These are phyloP conservation scores for Pezicula carpinea DNA, from an alignment of 2,329 filamentous ascomycete species.

Conservation along the genomic window DNA sequence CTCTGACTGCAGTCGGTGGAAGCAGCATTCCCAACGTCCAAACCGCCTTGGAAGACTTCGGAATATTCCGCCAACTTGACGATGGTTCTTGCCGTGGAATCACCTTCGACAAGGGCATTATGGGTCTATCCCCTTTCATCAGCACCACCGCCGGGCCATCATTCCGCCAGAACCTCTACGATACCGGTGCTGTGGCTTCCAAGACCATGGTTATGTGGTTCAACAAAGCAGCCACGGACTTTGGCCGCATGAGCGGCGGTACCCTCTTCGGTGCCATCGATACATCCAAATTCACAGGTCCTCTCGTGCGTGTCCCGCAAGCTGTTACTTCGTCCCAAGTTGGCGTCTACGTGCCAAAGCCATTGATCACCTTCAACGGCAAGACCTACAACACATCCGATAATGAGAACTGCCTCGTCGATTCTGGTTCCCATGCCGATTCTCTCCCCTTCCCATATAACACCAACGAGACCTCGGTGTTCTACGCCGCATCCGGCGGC, in stretches of 20 bases:
- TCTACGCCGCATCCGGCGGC: slow-evolving; percentile 17
- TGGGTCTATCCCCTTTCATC: slow-evolving; percentile 26
- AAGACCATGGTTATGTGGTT: slow-evolving; percentile 32
- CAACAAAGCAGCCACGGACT: slow-evolving; percentile 20
- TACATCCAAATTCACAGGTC: slow-evolving; percentile 28
- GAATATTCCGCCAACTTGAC: slow-evolving; percentile 16
- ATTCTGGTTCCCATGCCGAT: slow-evolving; percentile 28
- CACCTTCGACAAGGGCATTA: slow-evolving; percentile 27
- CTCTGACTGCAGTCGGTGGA: slow-evolving; percentile 19
- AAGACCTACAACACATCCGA: slow-evolving; percentile 11
- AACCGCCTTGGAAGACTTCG: slow-evolving; percentile 24
- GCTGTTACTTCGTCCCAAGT: background rate
- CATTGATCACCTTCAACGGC: slow-evolving; percentile 20
- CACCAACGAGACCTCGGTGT: slow-evolving; percentile 6
- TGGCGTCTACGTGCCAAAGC: slow-evolving; percentile 20
- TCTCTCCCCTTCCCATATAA: slow-evolving; percentile 15
- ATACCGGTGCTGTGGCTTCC: slow-evolving; percentile 23
- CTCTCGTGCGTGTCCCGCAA: slow-evolving; percentile 26
- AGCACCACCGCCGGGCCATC: slow-evolving; percentile 22
- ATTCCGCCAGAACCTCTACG: slow-evolving; percentile 29
- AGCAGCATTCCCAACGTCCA: slow-evolving; percentile 23
- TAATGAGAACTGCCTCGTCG: slow-evolving; percentile 25
- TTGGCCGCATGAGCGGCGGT: slow-evolving; percentile 25
- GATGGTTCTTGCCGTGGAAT: slow-evolving; percentile 14
- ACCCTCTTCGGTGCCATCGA: slow-evolving; percentile 31